Percentiles rank a stretch among this genome's conserved stretches.
Evolutionary conservation across 139 green algal genomes (phyloP).

Genomic region (Coelastrella sp.): DNA sequence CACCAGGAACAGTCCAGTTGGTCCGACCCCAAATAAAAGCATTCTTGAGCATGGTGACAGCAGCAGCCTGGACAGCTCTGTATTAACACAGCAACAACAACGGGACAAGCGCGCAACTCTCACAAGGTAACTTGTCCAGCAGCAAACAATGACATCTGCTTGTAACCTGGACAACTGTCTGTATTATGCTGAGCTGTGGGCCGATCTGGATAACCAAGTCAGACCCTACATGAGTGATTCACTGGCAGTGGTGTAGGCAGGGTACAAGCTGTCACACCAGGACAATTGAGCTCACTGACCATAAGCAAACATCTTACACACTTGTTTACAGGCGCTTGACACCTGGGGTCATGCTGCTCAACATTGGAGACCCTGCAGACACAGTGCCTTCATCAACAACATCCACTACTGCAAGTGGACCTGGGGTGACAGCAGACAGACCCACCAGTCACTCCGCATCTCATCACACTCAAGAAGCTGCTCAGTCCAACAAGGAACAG

Average conservation of each 20-base stretch:
- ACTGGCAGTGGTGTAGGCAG: background rate
- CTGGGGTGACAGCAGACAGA: background rate
- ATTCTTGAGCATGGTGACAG: background rate
- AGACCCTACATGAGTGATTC: background rate
- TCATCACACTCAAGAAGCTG: too few species aligned
- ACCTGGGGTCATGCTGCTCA: slow-evolving; percentile 33
- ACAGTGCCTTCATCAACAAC: background rate
- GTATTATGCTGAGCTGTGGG: background rate
- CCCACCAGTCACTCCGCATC: too few species aligned
- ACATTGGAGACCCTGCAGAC: background rate
- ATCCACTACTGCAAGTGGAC: background rate
- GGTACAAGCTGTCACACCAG: background rate
- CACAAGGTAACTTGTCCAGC: background rate
- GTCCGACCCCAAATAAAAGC: too few species aligned
- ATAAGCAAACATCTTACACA: too few species aligned
- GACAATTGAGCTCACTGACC: background rate
- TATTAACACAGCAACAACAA: background rate
- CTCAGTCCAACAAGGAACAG: too few species aligned
- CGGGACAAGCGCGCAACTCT: background rate
- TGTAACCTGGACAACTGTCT: background rate
- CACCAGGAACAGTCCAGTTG: too few species aligned
- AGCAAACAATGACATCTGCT: too few species aligned
- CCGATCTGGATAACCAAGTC: background rate
- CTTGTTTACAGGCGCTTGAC: slow-evolving; percentile 10
- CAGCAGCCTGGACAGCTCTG: background rate